phyloP scores from a whole-genome alignment of 2,329 filamentous ascomycete species.

The Neurospora sp. region DNA sequence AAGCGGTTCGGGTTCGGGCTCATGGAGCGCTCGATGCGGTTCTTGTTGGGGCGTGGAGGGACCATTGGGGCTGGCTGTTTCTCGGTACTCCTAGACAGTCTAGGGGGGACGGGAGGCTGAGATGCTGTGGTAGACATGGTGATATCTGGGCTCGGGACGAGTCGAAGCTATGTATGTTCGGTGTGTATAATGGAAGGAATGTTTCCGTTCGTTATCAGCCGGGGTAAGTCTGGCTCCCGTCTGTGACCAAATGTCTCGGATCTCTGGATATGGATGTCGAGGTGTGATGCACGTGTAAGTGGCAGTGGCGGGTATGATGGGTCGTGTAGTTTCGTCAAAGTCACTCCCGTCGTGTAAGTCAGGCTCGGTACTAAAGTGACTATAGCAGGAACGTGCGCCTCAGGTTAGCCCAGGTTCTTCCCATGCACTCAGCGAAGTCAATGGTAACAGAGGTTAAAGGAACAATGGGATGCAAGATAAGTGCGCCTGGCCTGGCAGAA shows the following conservation, averaged over 20 bases:
- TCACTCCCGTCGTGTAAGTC: not conserved
- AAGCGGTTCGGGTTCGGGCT: conserved; percentile 72
- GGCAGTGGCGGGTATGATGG: not conserved
- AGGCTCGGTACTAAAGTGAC: conserved; percentile 2
- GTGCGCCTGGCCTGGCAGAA: conserved; percentile 1
- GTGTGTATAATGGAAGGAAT: conserved; percentile 3
- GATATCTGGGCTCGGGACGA: conserved; percentile 6
- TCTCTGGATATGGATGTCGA: not conserved
- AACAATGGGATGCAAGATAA: conserved; percentile 14
- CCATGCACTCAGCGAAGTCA: conserved; percentile 2
- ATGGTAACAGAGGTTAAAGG: conserved; percentile 6
- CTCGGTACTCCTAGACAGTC: conserved; percentile 42
- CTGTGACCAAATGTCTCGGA: not conserved
- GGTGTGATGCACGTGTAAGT: not conserved
- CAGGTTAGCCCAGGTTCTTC: conserved; percentile 6
- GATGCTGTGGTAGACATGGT: conserved; percentile 38
- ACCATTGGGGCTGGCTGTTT: conserved; percentile 52
- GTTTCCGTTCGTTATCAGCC: not conserved
- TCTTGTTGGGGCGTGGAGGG: conserved; percentile 63
- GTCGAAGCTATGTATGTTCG: conserved; percentile 2
- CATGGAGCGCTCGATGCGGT: conserved; percentile 62
- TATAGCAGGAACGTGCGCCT: not conserved
- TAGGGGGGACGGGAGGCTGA: conserved; percentile 47
- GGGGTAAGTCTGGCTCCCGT: not conserved
- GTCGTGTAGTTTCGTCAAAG: not conserved